Percentiles rank a stretch among this genome's conserved stretches.
Evolutionary conservation across 1,139 yeast species (phyloP).

Genomic region (Insectozyma bohioensis): DNA sequence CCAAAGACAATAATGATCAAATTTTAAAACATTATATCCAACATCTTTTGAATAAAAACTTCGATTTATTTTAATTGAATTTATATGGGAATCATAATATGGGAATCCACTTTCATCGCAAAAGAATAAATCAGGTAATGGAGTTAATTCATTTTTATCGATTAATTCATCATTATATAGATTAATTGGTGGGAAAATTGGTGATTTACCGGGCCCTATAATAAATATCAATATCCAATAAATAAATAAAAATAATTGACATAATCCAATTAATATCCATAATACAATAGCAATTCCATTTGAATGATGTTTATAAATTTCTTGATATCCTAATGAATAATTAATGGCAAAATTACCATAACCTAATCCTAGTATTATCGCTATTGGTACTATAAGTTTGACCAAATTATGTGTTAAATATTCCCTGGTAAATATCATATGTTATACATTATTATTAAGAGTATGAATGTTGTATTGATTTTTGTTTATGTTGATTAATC

Average conservation of each 20-base stretch:
- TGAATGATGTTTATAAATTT: slow-evolving; percentile 31
- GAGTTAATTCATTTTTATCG: slow-evolving; percentile 13
- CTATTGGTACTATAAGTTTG: slow-evolving; percentile 21
- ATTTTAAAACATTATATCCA: slow-evolving; percentile 50
- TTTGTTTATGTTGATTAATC: too few species aligned
- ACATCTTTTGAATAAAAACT: slow-evolving; percentile 53
- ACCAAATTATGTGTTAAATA: slow-evolving; percentile 6
- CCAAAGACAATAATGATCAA: slow-evolving; percentile 71
- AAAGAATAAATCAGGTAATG: slow-evolving; percentile 49
- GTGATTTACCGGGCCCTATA: slow-evolving; percentile 37
- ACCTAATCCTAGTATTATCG: slow-evolving; percentile 24
- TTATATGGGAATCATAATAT: slow-evolving; percentile 55
- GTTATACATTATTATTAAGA: slow-evolving; percentile 2
- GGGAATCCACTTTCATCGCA: slow-evolving; percentile 66
- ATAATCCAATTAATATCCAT: slow-evolving; percentile 33
- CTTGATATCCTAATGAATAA: slow-evolving; percentile 38
- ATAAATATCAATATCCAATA: slow-evolving; percentile 33
- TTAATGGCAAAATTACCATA: slow-evolving; percentile 34
- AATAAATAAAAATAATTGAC: slow-evolving; percentile 22
- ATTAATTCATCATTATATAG: slow-evolving; percentile 19
- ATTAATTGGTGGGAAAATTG: slow-evolving; percentile 26
- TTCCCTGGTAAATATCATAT: slow-evolving; percentile 6
- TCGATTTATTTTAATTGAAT: slow-evolving; percentile 53
- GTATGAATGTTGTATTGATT: too few species aligned
- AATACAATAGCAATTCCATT: slow-evolving; percentile 33